These are phyloP conservation scores for Phytophthora niederhauseri DNA, from an alignment of 352 stramenopile species.

Conservation along the genomic window DNA sequence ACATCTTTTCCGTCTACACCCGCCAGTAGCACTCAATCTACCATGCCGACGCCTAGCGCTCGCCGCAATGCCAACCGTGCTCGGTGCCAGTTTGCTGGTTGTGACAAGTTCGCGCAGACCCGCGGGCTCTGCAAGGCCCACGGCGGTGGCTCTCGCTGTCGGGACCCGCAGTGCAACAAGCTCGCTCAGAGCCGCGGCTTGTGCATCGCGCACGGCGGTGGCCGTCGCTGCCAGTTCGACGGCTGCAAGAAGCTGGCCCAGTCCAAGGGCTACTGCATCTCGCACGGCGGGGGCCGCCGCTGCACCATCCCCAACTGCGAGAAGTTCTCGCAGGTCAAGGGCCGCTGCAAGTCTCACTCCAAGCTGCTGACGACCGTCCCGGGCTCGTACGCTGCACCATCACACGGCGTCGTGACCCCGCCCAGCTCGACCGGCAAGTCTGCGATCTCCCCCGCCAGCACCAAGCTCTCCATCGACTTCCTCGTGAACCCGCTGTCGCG, in stretches of 20 bases:
- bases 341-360: slow-evolving; percentile 86
- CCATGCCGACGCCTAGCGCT: slow-evolving; percentile 44
- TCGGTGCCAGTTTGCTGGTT: slow-evolving; percentile 71
- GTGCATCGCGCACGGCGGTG: slow-evolving; percentile 82
- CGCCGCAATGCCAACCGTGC: slow-evolving; percentile 76
- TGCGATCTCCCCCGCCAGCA: slow-evolving; percentile 35
- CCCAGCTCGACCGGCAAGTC: slow-evolving; percentile 24
- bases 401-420: slow-evolving; percentile 33
- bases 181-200: slow-evolving; percentile 77
- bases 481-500: slow-evolving; percentile 52
- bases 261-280: slow-evolving; percentile 85
- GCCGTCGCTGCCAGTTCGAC: slow-evolving; percentile 74
- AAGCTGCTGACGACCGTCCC: slow-evolving; percentile 53
- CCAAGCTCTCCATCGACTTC: slow-evolving; percentile 69
- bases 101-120: slow-evolving; percentile 88
- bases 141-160: slow-evolving; percentile 81
- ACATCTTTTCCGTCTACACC: slow-evolving; percentile 31
- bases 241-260: slow-evolving; percentile 78
- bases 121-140: slow-evolving; percentile 85
- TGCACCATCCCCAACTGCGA: slow-evolving; percentile 78
- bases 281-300: slow-evolving; percentile 75
- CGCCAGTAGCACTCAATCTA: slow-evolving; percentile 1
- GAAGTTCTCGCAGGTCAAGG: slow-evolving; percentile 91
- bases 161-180: slow-evolving; percentile 78
- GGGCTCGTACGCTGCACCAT: slow-evolving; percentile 24